Percentiles rank a stretch among this genome's conserved stretches.
Conservation (phyloP, 495 filamentous ascomycete genomes). For the Aspergillus steynii region DNA sequence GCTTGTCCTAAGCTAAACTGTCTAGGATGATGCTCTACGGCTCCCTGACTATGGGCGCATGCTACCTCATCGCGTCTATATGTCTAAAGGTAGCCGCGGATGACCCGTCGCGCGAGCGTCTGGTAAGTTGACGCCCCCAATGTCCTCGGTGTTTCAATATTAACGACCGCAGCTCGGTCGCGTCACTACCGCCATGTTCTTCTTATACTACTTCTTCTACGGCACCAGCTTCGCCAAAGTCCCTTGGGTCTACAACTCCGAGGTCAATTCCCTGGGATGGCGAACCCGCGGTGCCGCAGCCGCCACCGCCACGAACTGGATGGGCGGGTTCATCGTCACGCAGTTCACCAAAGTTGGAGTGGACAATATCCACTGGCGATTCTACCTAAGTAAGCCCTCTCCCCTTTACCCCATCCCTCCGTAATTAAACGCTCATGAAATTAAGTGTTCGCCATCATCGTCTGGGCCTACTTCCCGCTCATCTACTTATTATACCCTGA, state of each 20-base stretch:
- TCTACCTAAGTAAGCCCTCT: conserved; percentile 6
- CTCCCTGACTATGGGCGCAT: neutral
- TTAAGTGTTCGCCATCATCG: conserved; percentile 52
- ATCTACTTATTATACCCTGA: conserved; percentile 64
- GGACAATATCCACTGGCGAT: neutral
- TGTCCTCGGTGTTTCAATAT: conserved; percentile 16
- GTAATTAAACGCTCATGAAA: conserved; percentile 62
- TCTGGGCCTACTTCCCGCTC: conserved; percentile 59
- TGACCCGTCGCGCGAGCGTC: conserved; percentile 34
- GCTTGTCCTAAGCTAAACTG: neutral
- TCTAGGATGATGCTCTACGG: neutral
- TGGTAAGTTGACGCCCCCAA: conserved; percentile 48
- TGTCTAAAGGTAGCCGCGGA: neutral
- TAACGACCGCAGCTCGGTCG: conserved; percentile 40
- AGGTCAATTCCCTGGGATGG: conserved; percentile 58
- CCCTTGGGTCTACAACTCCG: conserved; percentile 61
- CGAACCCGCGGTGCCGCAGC: conserved; percentile 56
- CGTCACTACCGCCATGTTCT: conserved; percentile 42
- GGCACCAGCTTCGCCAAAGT: conserved; percentile 54
- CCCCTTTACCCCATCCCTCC: conserved; percentile 51
- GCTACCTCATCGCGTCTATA: neutral
- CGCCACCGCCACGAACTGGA: conserved; percentile 59
- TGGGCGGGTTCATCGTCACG: conserved; percentile 1
- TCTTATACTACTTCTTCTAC: conserved; percentile 51
- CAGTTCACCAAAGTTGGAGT: neutral